These are phyloP conservation scores for Dictyostelium purpureum DNA, from an alignment of 78 protist species.

Conservation along the genomic window DNA sequence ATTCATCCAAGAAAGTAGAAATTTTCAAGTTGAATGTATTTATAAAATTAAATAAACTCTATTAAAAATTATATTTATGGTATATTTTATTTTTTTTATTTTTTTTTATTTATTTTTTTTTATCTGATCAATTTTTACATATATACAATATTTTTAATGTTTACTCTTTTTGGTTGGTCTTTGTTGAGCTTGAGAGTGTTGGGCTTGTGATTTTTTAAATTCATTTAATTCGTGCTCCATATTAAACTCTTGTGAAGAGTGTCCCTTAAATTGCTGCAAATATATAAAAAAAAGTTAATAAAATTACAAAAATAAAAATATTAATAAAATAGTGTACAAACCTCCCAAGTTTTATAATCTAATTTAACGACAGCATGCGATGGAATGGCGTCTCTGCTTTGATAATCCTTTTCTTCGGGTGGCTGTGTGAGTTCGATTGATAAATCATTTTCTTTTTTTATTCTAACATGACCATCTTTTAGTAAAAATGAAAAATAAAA, in stretches of 20 bases:
- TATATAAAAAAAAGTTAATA: too few species aligned
- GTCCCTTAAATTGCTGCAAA: neutral
- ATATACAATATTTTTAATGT: too few species aligned
- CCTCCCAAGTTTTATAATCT: slow-evolving; percentile 38
- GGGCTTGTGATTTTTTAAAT: neutral
- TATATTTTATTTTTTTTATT: too few species aligned
- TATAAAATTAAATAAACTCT: too few species aligned
- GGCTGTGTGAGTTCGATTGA: neutral
- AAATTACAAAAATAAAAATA: too few species aligned
- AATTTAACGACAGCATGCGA: slow-evolving; percentile 34
- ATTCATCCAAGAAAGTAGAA: too few species aligned
- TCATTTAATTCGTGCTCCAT: neutral
- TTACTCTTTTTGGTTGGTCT: neutral
- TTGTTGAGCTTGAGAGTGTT: neutral
- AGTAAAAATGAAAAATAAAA: slow-evolving; percentile 47
- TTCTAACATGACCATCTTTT: slow-evolving; percentile 57
- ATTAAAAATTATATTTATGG: too few species aligned
- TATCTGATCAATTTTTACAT: too few species aligned
- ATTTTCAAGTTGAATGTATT: too few species aligned
- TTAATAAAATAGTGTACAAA: too few species aligned
- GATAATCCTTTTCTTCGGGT: slow-evolving; percentile 62
- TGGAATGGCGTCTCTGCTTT: neutral
- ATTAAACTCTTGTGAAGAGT: neutral
- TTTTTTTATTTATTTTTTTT: too few species aligned
- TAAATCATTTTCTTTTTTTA: neutral